These are phyloP conservation scores for Penicillium glabrum DNA, from an alignment of 2,329 filamentous ascomycete species.

Conservation along the genomic window DNA sequence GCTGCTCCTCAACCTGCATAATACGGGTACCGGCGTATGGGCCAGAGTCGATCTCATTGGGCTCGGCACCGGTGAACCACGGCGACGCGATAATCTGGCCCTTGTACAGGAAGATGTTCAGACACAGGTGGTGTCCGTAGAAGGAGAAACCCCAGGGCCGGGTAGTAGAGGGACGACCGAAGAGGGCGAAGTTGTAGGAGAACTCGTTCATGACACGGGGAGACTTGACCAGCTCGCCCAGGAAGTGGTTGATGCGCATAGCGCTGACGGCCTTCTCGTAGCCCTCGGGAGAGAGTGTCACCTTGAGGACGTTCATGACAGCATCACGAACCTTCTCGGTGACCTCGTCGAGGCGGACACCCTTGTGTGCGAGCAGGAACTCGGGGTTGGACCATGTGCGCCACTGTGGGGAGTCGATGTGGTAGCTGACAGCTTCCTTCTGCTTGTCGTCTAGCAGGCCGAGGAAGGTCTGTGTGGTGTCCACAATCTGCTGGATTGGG, in stretches of 20 bases:
- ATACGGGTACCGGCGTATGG: slow-evolving; percentile 65
- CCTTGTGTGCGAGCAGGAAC: slow-evolving; percentile 67
- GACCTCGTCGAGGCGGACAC: slow-evolving; percentile 68
- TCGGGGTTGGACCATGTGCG: slow-evolving; percentile 72
- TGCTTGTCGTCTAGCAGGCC: slow-evolving; percentile 51
- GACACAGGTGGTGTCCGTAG: slow-evolving; percentile 77
- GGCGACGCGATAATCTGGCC: slow-evolving; percentile 68
- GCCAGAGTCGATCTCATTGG: slow-evolving; percentile 69
- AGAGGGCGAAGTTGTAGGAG: slow-evolving; percentile 74
- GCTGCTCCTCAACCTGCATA: slow-evolving; percentile 61
- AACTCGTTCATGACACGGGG: slow-evolving; percentile 68
- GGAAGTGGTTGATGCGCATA: slow-evolving; percentile 74
- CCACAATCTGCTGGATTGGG: slow-evolving; percentile 58
- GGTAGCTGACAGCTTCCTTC: slow-evolving; percentile 52
- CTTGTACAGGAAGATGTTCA: slow-evolving; percentile 67
- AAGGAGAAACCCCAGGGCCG: slow-evolving; percentile 70
- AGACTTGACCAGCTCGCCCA: slow-evolving; percentile 65
- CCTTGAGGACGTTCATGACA: slow-evolving; percentile 57
- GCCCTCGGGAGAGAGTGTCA: slow-evolving; percentile 66
- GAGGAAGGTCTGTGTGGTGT: slow-evolving; percentile 51
- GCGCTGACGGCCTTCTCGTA: slow-evolving; percentile 68
- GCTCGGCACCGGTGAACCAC: slow-evolving; percentile 78
- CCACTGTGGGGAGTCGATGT: slow-evolving; percentile 71
- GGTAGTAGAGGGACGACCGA: slow-evolving; percentile 60
- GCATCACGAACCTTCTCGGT: slow-evolving; percentile 45